Evolutionary conservation across 257 asterid genomes (phyloP).

Genomic region (Solanum bulbocastanum): DNA sequence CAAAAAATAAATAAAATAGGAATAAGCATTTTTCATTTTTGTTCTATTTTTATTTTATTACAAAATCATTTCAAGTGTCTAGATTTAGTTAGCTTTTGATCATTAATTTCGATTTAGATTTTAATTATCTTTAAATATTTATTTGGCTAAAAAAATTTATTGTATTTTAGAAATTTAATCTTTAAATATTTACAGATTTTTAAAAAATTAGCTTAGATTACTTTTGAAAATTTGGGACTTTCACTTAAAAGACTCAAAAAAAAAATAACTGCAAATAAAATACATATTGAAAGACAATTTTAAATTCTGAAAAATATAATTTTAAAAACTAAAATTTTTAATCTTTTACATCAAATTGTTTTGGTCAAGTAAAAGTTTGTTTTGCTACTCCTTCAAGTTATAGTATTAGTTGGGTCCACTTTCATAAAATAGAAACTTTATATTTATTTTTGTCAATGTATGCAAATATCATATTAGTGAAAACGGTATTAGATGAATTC

Average conservation of each 20-base stretch:
- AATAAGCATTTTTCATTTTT: neutral
- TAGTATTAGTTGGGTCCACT: neutral
- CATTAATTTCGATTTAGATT: too few species aligned
- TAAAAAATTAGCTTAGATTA: too few species aligned
- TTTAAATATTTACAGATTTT: neutral
- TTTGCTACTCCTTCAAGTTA: neutral
- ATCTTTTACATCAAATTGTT: neutral
- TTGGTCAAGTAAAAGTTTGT: neutral
- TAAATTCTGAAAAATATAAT: neutral
- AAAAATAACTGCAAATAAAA: too few species aligned
- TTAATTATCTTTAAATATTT: too few species aligned
- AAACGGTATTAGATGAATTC: neutral
- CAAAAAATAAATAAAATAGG: neutral
- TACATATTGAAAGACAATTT: neutral
- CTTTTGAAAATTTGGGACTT: neutral
- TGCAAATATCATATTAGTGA: neutral
- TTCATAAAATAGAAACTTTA: neutral
- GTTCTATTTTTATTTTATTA: too few species aligned
- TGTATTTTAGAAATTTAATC: neutral
- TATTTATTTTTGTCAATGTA: neutral
- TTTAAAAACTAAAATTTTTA: neutral
- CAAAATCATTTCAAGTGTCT: neutral
- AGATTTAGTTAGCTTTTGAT: neutral
- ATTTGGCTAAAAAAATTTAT: too few species aligned
- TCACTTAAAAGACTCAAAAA: too few species aligned